Percentiles rank a stretch among this genome's conserved stretches.
These are phyloP conservation scores for Neltuma alba DNA, from an alignment of 306 rosid species.

Conservation along the genomic window DNA sequence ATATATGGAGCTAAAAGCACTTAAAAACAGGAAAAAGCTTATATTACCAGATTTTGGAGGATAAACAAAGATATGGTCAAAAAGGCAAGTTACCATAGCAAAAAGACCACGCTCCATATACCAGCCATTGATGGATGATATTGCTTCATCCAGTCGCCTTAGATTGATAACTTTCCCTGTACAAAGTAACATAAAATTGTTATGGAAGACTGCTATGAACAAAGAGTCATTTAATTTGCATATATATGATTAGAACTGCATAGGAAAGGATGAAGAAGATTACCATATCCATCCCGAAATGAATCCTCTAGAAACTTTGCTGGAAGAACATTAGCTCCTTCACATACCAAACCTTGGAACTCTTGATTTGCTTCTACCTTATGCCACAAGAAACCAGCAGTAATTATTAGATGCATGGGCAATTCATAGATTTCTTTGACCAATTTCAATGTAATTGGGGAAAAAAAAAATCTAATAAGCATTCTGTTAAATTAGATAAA, in stretches of 20 bases:
- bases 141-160: conserved; percentile 83
- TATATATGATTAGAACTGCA: neutral
- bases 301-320: conserved; percentile 87
- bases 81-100: conserved; percentile 68
- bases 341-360: conserved; percentile 93
- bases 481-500: neutral
- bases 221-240: conserved; percentile 1
- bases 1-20: conserved; percentile 17
- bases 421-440: neutral
- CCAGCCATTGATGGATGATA: conserved; percentile 92
- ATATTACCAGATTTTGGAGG: conserved; percentile 22
- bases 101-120: conserved; percentile 95
- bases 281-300: conserved; percentile 85
- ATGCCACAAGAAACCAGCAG: conserved; percentile 54
- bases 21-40: conserved; percentile 10
- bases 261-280: conserved; percentile 16
- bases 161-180: conserved; percentile 98
- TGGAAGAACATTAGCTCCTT: conserved; percentile 99
- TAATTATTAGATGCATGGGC: neutral
- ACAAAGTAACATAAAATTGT: conserved; percentile 61
- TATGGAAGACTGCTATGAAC: conserved; percentile 41
- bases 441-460: neutral
- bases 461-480: neutral
- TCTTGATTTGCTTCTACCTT: conserved; percentile 99
- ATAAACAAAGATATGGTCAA: conserved; percentile 19